Evolutionary conservation across 2,329 filamentous ascomycete genomes (phyloP).

Genomic region (Talaromyces sp.): DNA sequence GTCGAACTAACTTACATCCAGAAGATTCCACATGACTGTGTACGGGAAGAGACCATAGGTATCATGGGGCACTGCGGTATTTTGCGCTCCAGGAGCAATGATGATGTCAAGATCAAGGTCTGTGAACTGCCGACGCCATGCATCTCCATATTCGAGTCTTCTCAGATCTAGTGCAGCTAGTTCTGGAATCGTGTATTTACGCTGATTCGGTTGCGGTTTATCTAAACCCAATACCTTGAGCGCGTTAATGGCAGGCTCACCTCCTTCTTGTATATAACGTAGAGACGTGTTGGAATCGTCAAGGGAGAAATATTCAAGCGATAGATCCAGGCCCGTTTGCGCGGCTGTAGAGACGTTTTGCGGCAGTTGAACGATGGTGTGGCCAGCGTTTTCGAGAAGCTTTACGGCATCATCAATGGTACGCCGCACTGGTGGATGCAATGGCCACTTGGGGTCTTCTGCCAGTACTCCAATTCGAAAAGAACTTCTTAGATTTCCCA

Average conservation of each 20-base stretch:
- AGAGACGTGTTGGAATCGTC: background rate
- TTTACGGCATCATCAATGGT: constrained; percentile 43
- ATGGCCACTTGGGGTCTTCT: constrained; percentile 48
- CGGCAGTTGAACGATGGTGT: constrained; percentile 41
- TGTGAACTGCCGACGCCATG: constrained; percentile 44
- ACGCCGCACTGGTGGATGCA: constrained; percentile 52
- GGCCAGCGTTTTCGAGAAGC: constrained; percentile 43
- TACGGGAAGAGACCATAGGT: constrained; percentile 39
- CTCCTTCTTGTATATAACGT: background rate
- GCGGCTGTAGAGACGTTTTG: background rate
- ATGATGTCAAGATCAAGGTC: constrained; percentile 50
- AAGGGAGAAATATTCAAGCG: constrained; percentile 6
- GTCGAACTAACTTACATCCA: constrained; percentile 47
- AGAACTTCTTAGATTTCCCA: constrained; percentile 19
- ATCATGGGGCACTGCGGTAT: constrained; percentile 53
- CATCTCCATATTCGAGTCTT: constrained; percentile 32
- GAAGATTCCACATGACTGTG: constrained; percentile 51
- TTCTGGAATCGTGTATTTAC: constrained; percentile 34
- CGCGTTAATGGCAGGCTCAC: background rate
- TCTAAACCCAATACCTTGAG: constrained; percentile 1
- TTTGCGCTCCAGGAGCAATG: constrained; percentile 49
- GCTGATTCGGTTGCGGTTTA: background rate
- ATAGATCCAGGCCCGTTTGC: background rate
- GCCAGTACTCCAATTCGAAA: constrained; percentile 51
- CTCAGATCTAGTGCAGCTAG: constrained; percentile 45